Conservation (phyloP, 805 yeast genomes). For the Priceomyces fermenticarens region DNA sequence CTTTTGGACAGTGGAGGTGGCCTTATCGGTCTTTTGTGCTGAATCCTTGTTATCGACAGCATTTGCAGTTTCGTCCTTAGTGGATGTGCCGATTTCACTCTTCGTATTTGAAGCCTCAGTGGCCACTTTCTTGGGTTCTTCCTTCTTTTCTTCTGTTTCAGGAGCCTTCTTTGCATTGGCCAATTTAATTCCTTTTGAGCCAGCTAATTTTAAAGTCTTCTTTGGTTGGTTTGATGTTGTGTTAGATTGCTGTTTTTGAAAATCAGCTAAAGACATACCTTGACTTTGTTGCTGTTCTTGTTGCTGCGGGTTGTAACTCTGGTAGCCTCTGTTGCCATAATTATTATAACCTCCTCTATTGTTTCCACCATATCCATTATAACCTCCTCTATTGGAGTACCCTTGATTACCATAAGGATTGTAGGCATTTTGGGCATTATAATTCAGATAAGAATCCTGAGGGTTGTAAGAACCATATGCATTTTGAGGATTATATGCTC, state of each 20-base stretch:
- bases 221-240: constrained; percentile 52
- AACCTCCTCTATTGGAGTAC: constrained; percentile 13
- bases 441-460: constrained; percentile 23
- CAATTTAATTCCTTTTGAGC: constrained; percentile 65
- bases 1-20: constrained; percentile 11
- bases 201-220: constrained; percentile 63
- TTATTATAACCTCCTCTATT: constrained; percentile 11
- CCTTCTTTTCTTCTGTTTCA: constrained; percentile 22
- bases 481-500: constrained; percentile 4
- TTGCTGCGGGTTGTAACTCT: constrained; percentile 17
- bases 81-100: constrained; percentile 6
- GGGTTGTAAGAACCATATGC: constrained; percentile 13
- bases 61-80: constrained; percentile 10
- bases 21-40: constrained; percentile 1
- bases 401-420: constrained; percentile 16
- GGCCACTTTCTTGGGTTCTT: constrained; percentile 15
- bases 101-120: constrained; percentile 4
- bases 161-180: constrained; percentile 45
- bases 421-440: constrained; percentile 20
- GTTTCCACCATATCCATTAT: constrained; percentile 15
- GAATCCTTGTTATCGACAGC: neutral
- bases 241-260: constrained; percentile 60
- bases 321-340: constrained; percentile 15
- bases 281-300: constrained; percentile 22
- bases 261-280: constrained; percentile 76